Evolutionary conservation across 1,284 basidiomycete species (phyloP).

Genomic region (Prillingera fragicola): DNA sequence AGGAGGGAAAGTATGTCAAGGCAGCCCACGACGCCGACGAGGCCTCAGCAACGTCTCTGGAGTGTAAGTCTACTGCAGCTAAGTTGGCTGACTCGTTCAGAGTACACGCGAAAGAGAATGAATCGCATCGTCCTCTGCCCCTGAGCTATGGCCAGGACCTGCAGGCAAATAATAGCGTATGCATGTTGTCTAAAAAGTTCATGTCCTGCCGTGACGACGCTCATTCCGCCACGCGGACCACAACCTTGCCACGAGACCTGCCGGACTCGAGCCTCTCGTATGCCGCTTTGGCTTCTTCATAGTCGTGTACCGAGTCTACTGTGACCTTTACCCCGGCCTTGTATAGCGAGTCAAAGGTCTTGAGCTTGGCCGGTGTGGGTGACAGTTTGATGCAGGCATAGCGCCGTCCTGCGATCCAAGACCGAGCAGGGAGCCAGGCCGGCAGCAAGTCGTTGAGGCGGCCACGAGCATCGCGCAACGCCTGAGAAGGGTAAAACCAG

Average conservation of each 20-base stretch:
- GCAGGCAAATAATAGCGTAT: no score
- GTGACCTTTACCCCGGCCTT: conserved; percentile 54
- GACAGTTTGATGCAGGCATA: conserved; percentile 33
- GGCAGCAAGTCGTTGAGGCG: conserved; percentile 47
- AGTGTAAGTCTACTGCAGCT: no score
- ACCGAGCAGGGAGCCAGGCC: conserved; percentile 52
- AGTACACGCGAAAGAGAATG: no score
- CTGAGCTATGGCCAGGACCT: no score
- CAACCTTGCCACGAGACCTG: conserved; percentile 60
- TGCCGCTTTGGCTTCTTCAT: conserved; percentile 56
- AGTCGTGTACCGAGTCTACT: conserved; percentile 59
- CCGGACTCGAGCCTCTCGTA: conserved; percentile 57
- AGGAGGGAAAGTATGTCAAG: no score
- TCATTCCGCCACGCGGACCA: conserved; percentile 36
- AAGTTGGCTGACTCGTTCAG: no score
- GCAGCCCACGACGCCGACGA: no score
- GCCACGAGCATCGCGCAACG: conserved; percentile 37
- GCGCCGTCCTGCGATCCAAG: conserved; percentile 17
- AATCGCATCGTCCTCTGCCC: no score
- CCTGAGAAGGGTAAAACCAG: conserved; percentile 16
- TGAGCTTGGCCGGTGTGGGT: conserved; percentile 20
- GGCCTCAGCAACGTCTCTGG: no score
- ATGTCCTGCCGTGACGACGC: no score
- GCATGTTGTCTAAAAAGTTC: no score
- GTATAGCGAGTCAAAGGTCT: conserved; percentile 23